A percentile compares a stretch with the other conserved stretches of the same genome.
These are phyloP conservation scores for Eutypella sp. DNA, from an alignment of 2,329 filamentous ascomycete genomes.

Conservation along the genomic window DNA sequence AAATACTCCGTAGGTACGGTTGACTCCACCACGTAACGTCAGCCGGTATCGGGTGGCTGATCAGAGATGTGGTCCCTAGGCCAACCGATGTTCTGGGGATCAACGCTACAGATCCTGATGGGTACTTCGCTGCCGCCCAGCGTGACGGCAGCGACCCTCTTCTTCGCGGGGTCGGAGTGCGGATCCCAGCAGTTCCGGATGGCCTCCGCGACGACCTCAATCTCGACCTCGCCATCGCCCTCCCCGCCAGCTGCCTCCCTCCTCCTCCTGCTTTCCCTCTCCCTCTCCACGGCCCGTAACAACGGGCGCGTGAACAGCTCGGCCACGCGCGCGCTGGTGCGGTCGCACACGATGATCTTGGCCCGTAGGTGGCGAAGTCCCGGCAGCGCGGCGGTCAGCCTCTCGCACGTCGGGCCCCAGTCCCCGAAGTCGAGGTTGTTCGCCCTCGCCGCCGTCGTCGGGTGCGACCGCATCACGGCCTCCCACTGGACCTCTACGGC, in stretches of 20 bases:
- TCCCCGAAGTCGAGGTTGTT: background rate
- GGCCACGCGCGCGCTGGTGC: background rate
- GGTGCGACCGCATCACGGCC: background rate
- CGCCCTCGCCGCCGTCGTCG: too few relatives aligned
- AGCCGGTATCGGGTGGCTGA: too few relatives aligned
- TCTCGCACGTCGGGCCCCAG: slow-evolving; percentile 2
- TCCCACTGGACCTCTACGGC: slow-evolving; percentile 1
- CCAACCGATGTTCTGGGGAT: background rate
- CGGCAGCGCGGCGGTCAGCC: background rate
- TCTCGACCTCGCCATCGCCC: too few relatives aligned
- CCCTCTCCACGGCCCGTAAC: background rate
- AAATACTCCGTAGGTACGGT: too few relatives aligned
- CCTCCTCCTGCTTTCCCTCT: too few relatives aligned
- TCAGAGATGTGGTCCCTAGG: background rate
- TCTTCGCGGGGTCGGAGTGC: background rate
- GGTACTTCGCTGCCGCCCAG: background rate
- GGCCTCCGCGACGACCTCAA: background rate
- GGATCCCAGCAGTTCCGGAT: background rate
- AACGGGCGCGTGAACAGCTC: background rate
- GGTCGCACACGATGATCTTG: slow-evolving; percentile 1
- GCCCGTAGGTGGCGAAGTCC: background rate
- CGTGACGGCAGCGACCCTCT: background rate
- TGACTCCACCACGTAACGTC: too few relatives aligned
- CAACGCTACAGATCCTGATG: background rate
- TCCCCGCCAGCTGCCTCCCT: too few relatives aligned